phyloP scores from a whole-genome alignment of 2,329 filamentous ascomycete genomes.

The Aspergillus tamarii region DNA sequence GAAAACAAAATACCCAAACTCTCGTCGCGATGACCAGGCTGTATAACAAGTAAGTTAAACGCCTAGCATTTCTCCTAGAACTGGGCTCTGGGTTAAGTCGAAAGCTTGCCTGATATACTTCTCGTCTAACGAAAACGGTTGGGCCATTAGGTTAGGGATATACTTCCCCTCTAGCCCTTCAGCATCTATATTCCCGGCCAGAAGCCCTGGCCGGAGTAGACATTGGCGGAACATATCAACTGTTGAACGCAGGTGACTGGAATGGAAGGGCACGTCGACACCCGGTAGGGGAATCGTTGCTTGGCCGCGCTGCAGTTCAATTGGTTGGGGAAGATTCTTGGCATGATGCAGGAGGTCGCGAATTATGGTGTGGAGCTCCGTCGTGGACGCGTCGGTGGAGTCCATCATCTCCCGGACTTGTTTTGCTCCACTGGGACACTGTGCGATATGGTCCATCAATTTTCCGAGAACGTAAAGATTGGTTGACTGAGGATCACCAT shows the following conservation, averaged over 20 bases:
- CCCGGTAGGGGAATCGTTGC: conserved; percentile 92
- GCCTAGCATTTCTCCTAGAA: conserved; percentile 20
- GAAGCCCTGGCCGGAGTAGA: conserved; percentile 49
- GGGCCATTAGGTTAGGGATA: conserved; percentile 94
- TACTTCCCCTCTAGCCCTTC: conserved; percentile 95
- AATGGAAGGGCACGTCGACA: conserved; percentile 91
- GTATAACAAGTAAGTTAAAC: not conserved
- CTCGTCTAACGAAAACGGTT: conserved; percentile 88
- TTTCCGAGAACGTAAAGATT: conserved; percentile 23
- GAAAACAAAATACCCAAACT: not conserved
- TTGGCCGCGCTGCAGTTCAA: conserved; percentile 90
- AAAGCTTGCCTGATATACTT: conserved; percentile 99
- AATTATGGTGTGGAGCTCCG: conserved; percentile 9
- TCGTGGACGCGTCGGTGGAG: not conserved
- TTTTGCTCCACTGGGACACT: not conserved
- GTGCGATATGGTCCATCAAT: conserved; percentile 19
- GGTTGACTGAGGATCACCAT: conserved; percentile 3
- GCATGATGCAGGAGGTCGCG: conserved; percentile 71
- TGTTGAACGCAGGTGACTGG: conserved; percentile 89
- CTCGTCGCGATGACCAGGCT: no score
- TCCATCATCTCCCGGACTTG: not conserved
- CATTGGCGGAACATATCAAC: conserved; percentile 98
- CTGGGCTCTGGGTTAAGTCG: conserved; percentile 67
- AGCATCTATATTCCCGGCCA: conserved; percentile 73
- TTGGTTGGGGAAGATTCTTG: conserved; percentile 67